Evolutionary conservation across 345 rosid genomes (phyloP).

Genomic region (Syzygium jambos): DNA sequence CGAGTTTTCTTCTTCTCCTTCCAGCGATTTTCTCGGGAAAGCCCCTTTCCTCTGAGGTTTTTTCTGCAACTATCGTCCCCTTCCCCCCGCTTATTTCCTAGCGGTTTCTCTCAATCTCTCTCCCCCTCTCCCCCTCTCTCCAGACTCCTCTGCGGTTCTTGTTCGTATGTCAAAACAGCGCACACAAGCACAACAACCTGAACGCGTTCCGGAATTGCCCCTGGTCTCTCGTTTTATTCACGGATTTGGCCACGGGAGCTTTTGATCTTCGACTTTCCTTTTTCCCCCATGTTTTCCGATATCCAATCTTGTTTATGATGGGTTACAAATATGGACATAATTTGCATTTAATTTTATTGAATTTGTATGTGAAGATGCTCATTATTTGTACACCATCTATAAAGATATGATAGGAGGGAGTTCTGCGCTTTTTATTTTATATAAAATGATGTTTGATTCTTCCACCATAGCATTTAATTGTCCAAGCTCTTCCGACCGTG

Average conservation of each 20-base stretch:
- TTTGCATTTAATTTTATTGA: background rate
- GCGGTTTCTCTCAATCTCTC: background rate
- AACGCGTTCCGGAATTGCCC: background rate
- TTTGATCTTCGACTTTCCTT: background rate
- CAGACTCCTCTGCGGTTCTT: background rate
- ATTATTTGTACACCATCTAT: background rate
- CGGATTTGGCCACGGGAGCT: background rate
- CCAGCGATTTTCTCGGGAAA: background rate
- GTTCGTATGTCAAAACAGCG: background rate
- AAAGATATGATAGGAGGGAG: no score
- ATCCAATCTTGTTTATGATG: background rate
- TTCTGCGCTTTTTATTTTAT: no score
- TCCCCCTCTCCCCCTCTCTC: background rate
- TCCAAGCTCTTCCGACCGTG: background rate
- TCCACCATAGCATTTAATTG: background rate
- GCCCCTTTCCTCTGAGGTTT: background rate
- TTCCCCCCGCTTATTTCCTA: background rate
- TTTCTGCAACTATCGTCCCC: background rate
- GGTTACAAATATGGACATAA: background rate
- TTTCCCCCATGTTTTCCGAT: background rate
- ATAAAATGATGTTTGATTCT: background rate
- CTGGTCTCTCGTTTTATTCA: background rate
- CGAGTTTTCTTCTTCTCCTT: background rate
- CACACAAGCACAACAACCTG: background rate
- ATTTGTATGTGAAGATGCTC: background rate